A percentile compares a stretch with the other conserved stretches of the same genome.
phyloP scores from a whole-genome alignment of 192 early-diverging fungal genomes.

The Haplosporangium gracile region DNA sequence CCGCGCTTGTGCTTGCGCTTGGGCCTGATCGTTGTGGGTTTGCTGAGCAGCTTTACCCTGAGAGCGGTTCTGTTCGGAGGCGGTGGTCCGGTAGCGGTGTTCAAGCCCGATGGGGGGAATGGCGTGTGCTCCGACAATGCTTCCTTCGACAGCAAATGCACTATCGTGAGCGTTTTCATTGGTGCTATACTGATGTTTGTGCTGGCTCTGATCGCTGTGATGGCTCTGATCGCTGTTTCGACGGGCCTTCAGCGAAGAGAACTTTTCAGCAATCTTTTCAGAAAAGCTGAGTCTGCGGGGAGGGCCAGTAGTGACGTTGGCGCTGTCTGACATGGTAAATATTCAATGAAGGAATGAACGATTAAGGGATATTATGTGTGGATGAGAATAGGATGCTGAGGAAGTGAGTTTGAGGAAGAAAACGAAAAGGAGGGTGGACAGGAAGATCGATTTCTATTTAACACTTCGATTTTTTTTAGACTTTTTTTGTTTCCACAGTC shows the following conservation, averaged over 20 bases:
- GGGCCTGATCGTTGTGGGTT: not conserved
- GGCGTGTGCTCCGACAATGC: constrained; percentile 24
- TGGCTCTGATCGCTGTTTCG: not conserved
- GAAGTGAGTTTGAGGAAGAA: not conserved
- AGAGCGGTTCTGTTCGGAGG: not conserved
- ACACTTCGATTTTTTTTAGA: not conserved
- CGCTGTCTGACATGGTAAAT: constrained; percentile 14
- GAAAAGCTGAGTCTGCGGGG: constrained; percentile 8
- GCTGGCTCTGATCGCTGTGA: constrained; percentile 1
- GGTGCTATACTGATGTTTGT: constrained; percentile 6
- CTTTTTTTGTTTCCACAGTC: not conserved
- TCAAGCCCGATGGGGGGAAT: constrained; percentile 22
- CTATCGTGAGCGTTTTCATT: constrained; percentile 25
- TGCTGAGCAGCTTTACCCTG: not conserved
- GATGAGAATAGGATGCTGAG: not conserved
- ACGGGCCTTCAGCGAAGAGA: not conserved
- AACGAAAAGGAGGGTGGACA: not conserved
- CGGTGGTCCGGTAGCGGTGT: not conserved
- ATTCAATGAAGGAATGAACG: not conserved
- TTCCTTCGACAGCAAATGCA: constrained; percentile 18
- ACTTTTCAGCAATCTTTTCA: constrained; percentile 15
- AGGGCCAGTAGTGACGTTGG: not conserved
- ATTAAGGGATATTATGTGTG: not conserved
- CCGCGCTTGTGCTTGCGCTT: constrained; percentile 4
- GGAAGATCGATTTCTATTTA: not conserved